Conservation (phyloP, 192 early-diverging fungal species). For the Linnemannia zychae region DNA sequence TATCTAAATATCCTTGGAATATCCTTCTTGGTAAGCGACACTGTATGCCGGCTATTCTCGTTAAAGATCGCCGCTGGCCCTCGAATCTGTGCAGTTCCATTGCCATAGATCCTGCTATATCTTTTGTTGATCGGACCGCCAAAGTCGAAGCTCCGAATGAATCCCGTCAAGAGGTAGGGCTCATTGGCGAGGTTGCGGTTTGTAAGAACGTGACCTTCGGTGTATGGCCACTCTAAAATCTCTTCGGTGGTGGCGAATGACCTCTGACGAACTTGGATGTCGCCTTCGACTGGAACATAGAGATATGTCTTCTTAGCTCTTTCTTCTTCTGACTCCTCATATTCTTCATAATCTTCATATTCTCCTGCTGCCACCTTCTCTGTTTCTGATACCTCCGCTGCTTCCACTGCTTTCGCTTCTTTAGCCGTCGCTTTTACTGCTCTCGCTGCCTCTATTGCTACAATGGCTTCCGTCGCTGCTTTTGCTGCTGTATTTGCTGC, state of each 20-base stretch:
- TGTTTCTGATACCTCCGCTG: background rate
- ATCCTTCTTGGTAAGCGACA: slow-evolving; percentile 16
- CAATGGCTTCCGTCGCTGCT: background rate
- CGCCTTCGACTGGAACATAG: slow-evolving; percentile 23
- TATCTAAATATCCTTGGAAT: slow-evolving; percentile 9
- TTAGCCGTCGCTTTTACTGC: background rate
- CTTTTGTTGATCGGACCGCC: slow-evolving; percentile 24
- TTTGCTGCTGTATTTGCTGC: background rate
- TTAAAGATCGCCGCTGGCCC: slow-evolving; percentile 12
- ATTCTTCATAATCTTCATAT: background rate
- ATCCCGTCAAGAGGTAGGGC: slow-evolving; percentile 10
- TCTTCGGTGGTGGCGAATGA: background rate
- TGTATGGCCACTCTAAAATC: slow-evolving; percentile 21
- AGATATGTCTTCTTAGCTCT: slow-evolving; percentile 16
- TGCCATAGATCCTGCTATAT: slow-evolving; percentile 24
- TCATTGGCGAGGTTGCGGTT: slow-evolving; percentile 14
- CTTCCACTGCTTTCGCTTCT: background rate
- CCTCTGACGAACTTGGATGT: slow-evolving; percentile 20
- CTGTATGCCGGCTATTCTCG: background rate
- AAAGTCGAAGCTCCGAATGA: slow-evolving; percentile 18
- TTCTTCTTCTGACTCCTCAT: background rate
- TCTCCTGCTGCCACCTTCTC: background rate
- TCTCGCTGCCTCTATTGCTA: background rate
- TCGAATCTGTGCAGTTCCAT: slow-evolving; percentile 12
- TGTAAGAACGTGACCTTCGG: slow-evolving; percentile 5